Evolutionary conservation across 371 early-diverging fungal genomes (phyloP), one percentile per base, ranked within the genome.

Genomic region (Lichtheimia ornata): DNA sequence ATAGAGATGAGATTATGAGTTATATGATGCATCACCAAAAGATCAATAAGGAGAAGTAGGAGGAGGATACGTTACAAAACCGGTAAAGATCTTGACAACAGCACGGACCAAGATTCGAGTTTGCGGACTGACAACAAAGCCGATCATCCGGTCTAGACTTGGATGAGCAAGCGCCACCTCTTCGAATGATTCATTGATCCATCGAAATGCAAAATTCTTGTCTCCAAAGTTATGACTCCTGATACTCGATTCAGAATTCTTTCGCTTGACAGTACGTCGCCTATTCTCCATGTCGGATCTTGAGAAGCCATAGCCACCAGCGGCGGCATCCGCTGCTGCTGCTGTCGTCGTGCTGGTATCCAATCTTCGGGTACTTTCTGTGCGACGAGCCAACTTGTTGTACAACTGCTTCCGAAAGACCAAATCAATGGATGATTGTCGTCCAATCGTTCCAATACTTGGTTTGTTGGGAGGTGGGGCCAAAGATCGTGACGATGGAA

Each of bases 181-280:
- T 54, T 81, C 81, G 69, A 81, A 81, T 0, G 73, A 69, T 49
- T 81, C 78, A 56, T 77, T 81, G 57, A 81, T 76, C 81, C 81
- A 81, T 6, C 72, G 58, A 45, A 73, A 73, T 1, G 81, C 81
- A 59, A 77, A 81, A 42, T 76, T 74, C 56, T 81, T 81, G 52
- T 81, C 81, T 43, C 77, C 81, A 62, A 81, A 81, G 27, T 73
- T 74, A 60, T 74, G 63, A 45, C 81, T 81, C 45, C 65, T 67
- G 9, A 81, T 75, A 52, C 78, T 81, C 1, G 72, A 65, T 27
- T 42, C 40, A 4, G 65, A 65, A 17, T 63, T 59, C 42, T 63
- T 70, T 14, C 63, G 58, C 51, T 57, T 35, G 20, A 49, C 42
- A n/a, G 25, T 30, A 25, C 50, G 42, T 24, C 56, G 50, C 7